Base-by-base conservation (phyloP, 2,329 filamentous ascomycete species). In the Neophaeococcomyces aloes region DNA sequence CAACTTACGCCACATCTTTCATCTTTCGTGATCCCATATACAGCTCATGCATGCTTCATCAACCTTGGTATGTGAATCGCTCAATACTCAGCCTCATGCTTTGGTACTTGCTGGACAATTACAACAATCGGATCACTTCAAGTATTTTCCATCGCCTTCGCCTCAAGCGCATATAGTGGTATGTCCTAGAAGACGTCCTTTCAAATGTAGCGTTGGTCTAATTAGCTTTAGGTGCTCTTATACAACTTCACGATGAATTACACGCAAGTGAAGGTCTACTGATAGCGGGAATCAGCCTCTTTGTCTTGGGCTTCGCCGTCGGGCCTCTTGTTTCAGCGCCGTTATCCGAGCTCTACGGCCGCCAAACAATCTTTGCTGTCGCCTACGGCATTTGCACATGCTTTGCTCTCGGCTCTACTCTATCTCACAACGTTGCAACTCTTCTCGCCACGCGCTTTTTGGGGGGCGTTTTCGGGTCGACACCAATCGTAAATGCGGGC, bases 401-500 rank as follows among this genome's bases (percentile, higher is more conserved):
- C 45, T 84, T 85, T 59, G 74, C 70, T 2, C 82, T 83, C 50
- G 79, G 64, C 1, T 78, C 71, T 1, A 79, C 76, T 0, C 71
- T 73, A 0, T 70, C 77, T 1, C 79, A 81, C 57, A 76, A 83
- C 54, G 64, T 83, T 1, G 76, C 83, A 57, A 80, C 79, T 0
- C 55, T 86, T 7, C 71, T 83, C 64, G 57, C 83, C 15, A 79
- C 76, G 0, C 68, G 79, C 0, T 82, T 83, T 60, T 80, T 79
- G 31, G 66, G 37, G 14, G 50, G 52, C 31, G 35, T 33, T 4
- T 45, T 53, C 32, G 50, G 46, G 7, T 46, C 48, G 1, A 78
- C 79, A 0, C 78, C 79, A 0, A 71, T 86, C 0, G 83, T 78
- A 0, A 81, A 81, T 51, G 81, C 78, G 0, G 78, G 78, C 1